Evolutionary conservation across 2,329 filamentous ascomycete species (phyloP), one percentile per base, ranked within the genome.

Genomic region (Mycosphaerella sp.): DNA sequence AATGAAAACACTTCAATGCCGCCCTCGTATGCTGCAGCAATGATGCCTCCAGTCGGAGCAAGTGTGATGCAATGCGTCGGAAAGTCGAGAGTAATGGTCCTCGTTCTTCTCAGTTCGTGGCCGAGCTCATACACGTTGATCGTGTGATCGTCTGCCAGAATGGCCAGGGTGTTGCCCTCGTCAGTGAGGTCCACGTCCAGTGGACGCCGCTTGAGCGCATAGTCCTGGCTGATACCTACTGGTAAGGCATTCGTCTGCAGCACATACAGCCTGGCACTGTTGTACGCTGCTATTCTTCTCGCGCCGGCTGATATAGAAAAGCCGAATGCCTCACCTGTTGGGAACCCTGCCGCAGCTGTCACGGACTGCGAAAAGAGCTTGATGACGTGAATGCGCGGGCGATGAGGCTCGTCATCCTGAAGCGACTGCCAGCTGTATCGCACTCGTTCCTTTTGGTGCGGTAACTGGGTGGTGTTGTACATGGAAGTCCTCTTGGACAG

Each of bases 1-100:
- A 95, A 70, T 6, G 88, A 87, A 44, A 87, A 85, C 0, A 95
- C 86, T 68, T 95, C 89, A 53, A 95, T 89, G 7, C 87, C 87
- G 41, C 86, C 86, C 66, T 91, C 84, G 66, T 90, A 95, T 5
- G 89, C 88, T 25, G 87, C 85, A n/a, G 89, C 89, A 42, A 95
- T 71, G 3, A 95, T 84, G 18, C 83, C 83, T 35, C 87, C 88
- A 53, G 83, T 87, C 1, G 88, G 86, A 0, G 89, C 90, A 27
- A 95, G 71, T 10, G 87, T 83, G 60, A 95, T 88, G 21, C 87
- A 83, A 48, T 84, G 81, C 4, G 89, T 87, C 35, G 80, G 79
- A 65, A 91, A 84, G 61, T 93, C 86, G 50, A 94, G 76, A 18
- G 86, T 80, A 55, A 95, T 78, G 25, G 85, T 85, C 62, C 84